Percentiles rank a stretch among this genome's conserved stretches.
These are phyloP conservation scores for Rhizopus sp. DNA, from an alignment of 371 early-diverging fungal species.

Conservation along the genomic window DNA sequence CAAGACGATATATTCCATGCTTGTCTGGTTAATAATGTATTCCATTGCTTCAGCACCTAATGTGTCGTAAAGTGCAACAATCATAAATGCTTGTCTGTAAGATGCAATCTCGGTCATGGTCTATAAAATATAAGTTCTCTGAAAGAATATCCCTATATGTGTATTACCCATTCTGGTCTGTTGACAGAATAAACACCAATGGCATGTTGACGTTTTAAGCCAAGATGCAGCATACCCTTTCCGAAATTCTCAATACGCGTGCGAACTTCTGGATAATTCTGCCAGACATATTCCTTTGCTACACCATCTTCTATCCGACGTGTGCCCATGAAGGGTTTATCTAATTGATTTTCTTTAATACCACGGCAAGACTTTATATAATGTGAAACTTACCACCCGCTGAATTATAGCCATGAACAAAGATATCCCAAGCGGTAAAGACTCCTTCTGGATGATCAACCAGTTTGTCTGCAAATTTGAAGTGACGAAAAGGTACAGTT, in stretches of 20 bases:
- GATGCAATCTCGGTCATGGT: conserved; percentile 81
- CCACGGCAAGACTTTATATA: background rate
- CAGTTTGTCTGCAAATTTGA: conserved; percentile 58
- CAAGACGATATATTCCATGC: conserved; percentile 69
- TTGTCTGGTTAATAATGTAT: conserved; percentile 77
- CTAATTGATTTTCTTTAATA: conserved; percentile 10
- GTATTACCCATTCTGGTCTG: conserved; percentile 84
- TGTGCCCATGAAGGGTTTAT: conserved; percentile 59
- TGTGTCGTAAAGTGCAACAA: conserved; percentile 90
- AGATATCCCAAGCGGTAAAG: conserved; percentile 60
- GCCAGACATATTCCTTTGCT: conserved; percentile 71
- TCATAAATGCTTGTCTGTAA: conserved; percentile 60
- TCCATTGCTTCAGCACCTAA: conserved; percentile 79
- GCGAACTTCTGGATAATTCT: conserved; percentile 53
- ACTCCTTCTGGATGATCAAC: conserved; percentile 51
- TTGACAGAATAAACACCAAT: conserved; percentile 87
- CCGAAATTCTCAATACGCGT: conserved; percentile 66
- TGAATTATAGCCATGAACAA: conserved; percentile 55
- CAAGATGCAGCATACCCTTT: conserved; percentile 56
- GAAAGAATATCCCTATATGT: conserved; percentile 20
- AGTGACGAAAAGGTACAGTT: conserved; percentile 54
- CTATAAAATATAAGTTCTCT: conserved; percentile 21
- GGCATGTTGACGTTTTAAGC: conserved; percentile 47
- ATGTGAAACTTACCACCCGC: conserved; percentile 45
- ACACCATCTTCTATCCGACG: conserved; percentile 57